phyloP scores from a whole-genome alignment of 202 grass and related monocot species.

The Elaeis oleifera region DNA sequence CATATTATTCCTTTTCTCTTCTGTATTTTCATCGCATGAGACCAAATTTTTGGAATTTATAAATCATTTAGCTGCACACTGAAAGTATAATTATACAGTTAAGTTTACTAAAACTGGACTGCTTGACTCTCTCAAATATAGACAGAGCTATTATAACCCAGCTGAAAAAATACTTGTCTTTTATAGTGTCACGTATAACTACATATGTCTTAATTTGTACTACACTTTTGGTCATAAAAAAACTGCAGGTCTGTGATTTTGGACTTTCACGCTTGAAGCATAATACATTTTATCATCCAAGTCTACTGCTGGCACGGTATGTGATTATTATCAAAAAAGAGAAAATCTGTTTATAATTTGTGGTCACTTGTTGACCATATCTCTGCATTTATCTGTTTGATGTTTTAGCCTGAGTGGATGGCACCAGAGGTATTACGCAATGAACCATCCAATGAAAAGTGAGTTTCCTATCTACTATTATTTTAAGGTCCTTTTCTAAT shows the following conservation, averaged over 20 bases:
- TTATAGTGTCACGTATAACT: too few species aligned
- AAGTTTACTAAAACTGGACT: too few species aligned
- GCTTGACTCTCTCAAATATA: too few species aligned
- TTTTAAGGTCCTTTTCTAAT: neutral
- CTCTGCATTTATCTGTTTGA: slow-evolving; percentile 20
- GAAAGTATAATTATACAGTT: too few species aligned
- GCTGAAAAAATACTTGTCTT: too few species aligned
- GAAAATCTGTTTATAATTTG: slow-evolving; percentile 5
- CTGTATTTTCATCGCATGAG: too few species aligned
- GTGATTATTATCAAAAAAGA: slow-evolving; percentile 16
- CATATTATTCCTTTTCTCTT: too few species aligned
- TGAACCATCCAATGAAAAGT: slow-evolving; percentile 98
- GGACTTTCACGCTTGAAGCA: slow-evolving; percentile 98
- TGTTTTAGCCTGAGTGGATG: slow-evolving; percentile 95
- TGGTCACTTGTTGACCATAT: neutral
- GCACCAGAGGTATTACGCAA: slow-evolving; percentile 95
- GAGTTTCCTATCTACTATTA: slow-evolving; percentile 24
- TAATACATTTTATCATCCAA: slow-evolving; percentile 97
- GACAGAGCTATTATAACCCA: too few species aligned
- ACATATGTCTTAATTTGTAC: too few species aligned
- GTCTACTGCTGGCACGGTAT: slow-evolving; percentile 97
- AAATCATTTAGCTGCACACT: too few species aligned
- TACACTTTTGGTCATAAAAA: neutral
- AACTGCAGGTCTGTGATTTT: slow-evolving; percentile 90
- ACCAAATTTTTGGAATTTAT: too few species aligned